Conservation (phyloP, 2,329 filamentous ascomycete species). For the Aspergillus pseudoviridinutans region DNA sequence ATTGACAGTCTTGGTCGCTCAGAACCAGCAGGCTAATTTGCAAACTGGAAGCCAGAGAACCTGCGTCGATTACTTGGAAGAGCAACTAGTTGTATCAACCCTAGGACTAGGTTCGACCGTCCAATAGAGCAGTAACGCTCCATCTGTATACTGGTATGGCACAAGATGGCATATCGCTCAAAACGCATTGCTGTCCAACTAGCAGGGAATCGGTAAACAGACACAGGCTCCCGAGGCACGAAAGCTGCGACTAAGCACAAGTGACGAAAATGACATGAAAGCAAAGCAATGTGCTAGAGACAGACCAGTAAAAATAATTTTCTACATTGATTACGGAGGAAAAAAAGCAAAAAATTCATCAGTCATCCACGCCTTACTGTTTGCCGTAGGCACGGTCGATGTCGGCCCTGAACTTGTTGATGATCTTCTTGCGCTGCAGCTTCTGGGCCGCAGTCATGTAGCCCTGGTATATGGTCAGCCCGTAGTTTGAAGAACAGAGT, state of each 20-base stretch:
- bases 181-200: neutral
- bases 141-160: neutral
- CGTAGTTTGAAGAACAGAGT: neutral
- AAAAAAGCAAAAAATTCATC: neutral
- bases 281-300: neutral
- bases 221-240: neutral
- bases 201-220: neutral
- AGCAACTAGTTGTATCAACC: neutral
- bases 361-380: constrained; percentile 34
- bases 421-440: constrained; percentile 65
- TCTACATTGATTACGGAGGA: neutral
- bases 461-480: constrained; percentile 45
- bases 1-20: neutral
- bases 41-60: neutral
- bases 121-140: neutral
- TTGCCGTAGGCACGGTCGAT: constrained; percentile 59
- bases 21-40: neutral
- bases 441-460: constrained; percentile 69
- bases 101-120: neutral
- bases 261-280: neutral
- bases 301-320: neutral
- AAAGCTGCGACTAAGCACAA: neutral
- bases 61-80: neutral
- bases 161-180: neutral
- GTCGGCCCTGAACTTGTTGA: constrained; percentile 58